Percentiles rank a stretch among this genome's conserved stretches.
phyloP scores from a whole-genome alignment of 345 rosid species.

The Populus pruinosa region DNA sequence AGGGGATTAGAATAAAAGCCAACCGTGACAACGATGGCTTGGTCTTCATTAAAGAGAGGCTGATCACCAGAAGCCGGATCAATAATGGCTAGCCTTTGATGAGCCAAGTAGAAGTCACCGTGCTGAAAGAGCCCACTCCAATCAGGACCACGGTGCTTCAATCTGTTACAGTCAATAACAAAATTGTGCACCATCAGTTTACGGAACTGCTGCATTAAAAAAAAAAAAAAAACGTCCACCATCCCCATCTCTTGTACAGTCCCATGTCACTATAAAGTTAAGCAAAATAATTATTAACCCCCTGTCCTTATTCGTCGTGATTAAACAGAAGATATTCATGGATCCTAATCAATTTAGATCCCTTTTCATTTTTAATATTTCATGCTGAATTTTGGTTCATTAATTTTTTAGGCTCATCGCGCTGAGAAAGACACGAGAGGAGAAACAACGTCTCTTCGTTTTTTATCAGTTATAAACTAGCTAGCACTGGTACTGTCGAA shows the following conservation, averaged over 20 bases:
- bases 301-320: background rate
- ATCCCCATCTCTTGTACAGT: background rate
- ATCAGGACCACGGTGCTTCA: constrained; percentile 98
- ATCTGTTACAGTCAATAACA: constrained; percentile 31
- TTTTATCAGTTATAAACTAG: background rate
- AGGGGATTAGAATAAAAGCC: background rate
- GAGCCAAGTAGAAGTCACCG: constrained; percentile 69
- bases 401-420: no score
- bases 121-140: constrained; percentile 93
- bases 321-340: background rate
- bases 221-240: background rate
- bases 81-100: constrained; percentile 84
- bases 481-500: background rate
- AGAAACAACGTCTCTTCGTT: background rate
- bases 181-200: background rate
- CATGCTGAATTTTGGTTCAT: background rate
- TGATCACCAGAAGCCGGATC: constrained; percentile 98
- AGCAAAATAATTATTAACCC: background rate
- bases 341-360: background rate
- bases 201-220: background rate
- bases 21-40: constrained; percentile 78
- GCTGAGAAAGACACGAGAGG: background rate
- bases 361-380: background rate
- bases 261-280: background rate
- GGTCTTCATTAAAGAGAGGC: constrained; percentile 87